Evolutionary conservation across 2,329 filamentous ascomycete genomes (phyloP), one percentile per base, ranked within the genome.

Genomic region (Nemania sp.): DNA sequence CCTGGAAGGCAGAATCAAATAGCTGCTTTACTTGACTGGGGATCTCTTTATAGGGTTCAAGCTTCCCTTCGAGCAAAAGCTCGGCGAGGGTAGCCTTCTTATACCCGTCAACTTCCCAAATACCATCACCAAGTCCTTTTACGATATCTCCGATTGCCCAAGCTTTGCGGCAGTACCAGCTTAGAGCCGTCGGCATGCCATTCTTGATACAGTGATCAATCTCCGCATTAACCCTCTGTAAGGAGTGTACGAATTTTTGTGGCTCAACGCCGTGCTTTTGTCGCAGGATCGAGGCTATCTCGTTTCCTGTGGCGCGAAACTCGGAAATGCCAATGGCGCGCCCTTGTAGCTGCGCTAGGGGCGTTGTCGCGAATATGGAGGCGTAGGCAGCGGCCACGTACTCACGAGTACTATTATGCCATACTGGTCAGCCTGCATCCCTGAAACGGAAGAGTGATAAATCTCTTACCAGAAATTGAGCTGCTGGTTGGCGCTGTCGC

Each of bases 321-420:
- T 69, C 67, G 1, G 59, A 61, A 28, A 68, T 19, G 3, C 60
- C 55, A 20, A 68, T 64, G 6, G 40, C 51, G 6, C 66, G 54
- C 11, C 60, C 62, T 3, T 56, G 41, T 0, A 68, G 53, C 31
- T 65, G 40, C 2, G 56, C 34, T 2, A 62, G 52, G 5, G 65
- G 62, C 0, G 58, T 68, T 2, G 15, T 45, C 0, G 65, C 54
- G n/a, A 69, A 69, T 24, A 69, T 64, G 2, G 63, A 63, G 4
- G 59, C 62, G 28, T 69, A 68, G 0, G 62, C 66, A 8, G 60
- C 61, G 3, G 64, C 65, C 1, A 69, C 66, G 14, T 66, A 68
- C 12, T 61, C 49, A n/a, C 64, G 59, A 2, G 65, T 66, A 26
- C 66, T 68, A 20, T 44, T 37, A 9, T 6, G 8, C 4, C 15